Percentiles rank a stretch among this genome's conserved stretches.
Evolutionary conservation across 768 basidiomycete genomes (phyloP).

Genomic region (Mrakia hoshinonis): DNA sequence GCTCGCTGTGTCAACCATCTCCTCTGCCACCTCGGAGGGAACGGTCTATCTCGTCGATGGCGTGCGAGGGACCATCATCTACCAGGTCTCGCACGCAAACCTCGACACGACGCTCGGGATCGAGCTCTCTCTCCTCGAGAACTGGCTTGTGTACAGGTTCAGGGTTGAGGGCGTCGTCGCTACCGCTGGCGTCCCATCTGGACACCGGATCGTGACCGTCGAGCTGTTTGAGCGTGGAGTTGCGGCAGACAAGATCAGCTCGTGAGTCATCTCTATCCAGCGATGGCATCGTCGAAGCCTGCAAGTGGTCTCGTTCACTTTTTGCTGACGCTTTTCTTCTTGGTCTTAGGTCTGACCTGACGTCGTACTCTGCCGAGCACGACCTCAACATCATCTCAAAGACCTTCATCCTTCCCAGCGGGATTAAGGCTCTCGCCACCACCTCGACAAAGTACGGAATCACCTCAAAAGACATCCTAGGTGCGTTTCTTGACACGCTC

Average conservation of each 20-base stretch:
- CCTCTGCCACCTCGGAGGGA: conserved; percentile 43
- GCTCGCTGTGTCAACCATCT: conserved; percentile 46
- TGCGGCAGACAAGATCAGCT: conserved; percentile 32
- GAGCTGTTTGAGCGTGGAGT: conserved; percentile 77
- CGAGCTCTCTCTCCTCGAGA: conserved; percentile 65
- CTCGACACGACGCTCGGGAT: conserved; percentile 37
- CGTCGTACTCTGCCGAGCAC: conserved; percentile 51
- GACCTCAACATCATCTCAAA: conserved; percentile 57
- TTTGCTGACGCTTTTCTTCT: background rate
- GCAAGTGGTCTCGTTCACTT: background rate
- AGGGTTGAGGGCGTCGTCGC: conserved; percentile 53
- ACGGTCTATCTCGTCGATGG: conserved; percentile 70
- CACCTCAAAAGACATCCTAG: conserved; percentile 71
- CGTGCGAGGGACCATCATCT: conserved; percentile 66
- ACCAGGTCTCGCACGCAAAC: conserved; percentile 52
- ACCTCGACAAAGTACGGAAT: conserved; percentile 86
- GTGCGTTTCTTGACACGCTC: conserved; percentile 45
- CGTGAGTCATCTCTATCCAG: too few species aligned
- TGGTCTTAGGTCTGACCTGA: conserved; percentile 48
- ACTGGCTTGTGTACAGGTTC: conserved; percentile 87
- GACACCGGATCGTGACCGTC: conserved; percentile 65
- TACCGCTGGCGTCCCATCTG: conserved; percentile 49
- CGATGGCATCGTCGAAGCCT: too few species aligned
- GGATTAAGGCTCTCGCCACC: conserved; percentile 58
- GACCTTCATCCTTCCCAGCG: conserved; percentile 61